Evolutionary conservation across 2,329 filamentous ascomycete genomes (phyloP), one percentile per base, ranked within the genome.

Genomic region (Fusarium zealandicum): DNA sequence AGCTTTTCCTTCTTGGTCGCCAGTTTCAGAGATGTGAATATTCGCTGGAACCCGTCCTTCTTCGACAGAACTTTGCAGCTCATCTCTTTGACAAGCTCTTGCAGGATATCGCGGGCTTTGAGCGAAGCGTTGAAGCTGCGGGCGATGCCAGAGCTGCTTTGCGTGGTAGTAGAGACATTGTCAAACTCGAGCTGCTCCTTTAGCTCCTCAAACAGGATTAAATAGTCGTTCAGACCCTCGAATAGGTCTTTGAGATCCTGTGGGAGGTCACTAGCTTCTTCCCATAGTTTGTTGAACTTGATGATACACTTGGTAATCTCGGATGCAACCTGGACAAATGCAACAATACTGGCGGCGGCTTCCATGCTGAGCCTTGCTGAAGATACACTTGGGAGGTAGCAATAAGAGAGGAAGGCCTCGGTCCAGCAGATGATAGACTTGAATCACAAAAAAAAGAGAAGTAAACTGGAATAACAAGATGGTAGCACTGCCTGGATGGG

Each of bases 231-330:
- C 14, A 67, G 44, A 5, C 54, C 56, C 6, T 36, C 47, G 11
- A 72, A 51, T 14, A 70, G 52, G 16, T 43, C 40, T 6, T 54
- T 17, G 16, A 66, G 47, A 33, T 67, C 60, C 1, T 61, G 43
- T 0, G 69, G 66, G 17, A 70, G 40, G 2, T 66, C 54, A 20
- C 65, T 30, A 25, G 70, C 31, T 22, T 70, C 48, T 1, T 69
- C 53, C 63, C 67, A 71, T 42, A 71, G 10, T 18, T 51, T 27
- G 7, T 63, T 61, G 14, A 54, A 44, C 16, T 65, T 65, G 36
- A 65, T 16, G 1, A 64, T 54, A 25, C 56, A 55, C 30, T 60
- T 65, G 6, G 46, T 63, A 22, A 70, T 63, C 6, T 59, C 49
- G 3, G 52, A 18, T 16, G 66, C 44, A 3, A 66, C 33, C 32